These are phyloP conservation scores for Colletotrichum somersetense DNA, from an alignment of 2,329 filamentous ascomycete genomes.

Conservation along the genomic window DNA sequence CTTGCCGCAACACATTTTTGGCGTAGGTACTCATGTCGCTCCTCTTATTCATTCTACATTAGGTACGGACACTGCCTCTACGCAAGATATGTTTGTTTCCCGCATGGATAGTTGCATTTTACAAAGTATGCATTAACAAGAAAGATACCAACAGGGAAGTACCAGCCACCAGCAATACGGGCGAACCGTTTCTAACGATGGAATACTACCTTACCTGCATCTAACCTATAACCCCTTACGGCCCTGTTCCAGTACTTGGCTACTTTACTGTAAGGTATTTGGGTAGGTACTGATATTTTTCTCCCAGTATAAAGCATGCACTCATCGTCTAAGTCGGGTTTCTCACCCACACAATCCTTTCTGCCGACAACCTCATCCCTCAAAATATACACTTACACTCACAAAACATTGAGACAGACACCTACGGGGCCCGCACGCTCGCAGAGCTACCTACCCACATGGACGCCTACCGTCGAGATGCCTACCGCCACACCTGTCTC, in stretches of 20 bases:
- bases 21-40: neutral
- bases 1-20: neutral
- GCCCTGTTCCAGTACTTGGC: neutral
- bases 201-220: no score
- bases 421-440: neutral
- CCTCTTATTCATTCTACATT: neutral
- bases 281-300: no score
- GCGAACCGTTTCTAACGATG: neutral
- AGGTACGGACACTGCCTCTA: neutral
- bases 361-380: neutral
- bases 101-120: neutral
- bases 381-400: neutral
- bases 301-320: neutral
- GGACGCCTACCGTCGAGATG: neutral
- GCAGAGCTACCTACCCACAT: neutral
- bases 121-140: neutral
- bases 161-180: neutral
- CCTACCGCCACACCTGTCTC: neutral
- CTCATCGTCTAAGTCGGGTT: neutral
- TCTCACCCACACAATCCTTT: neutral
- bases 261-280: no score
- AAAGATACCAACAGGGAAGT: neutral
- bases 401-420: constrained; percentile 1
- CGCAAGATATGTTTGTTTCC: neutral
- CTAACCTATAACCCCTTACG: neutral